Evolutionary conservation across 2,329 filamentous ascomycete species (phyloP), one percentile per base, ranked within the genome.

Genomic region (Alternaria postmessia): DNA sequence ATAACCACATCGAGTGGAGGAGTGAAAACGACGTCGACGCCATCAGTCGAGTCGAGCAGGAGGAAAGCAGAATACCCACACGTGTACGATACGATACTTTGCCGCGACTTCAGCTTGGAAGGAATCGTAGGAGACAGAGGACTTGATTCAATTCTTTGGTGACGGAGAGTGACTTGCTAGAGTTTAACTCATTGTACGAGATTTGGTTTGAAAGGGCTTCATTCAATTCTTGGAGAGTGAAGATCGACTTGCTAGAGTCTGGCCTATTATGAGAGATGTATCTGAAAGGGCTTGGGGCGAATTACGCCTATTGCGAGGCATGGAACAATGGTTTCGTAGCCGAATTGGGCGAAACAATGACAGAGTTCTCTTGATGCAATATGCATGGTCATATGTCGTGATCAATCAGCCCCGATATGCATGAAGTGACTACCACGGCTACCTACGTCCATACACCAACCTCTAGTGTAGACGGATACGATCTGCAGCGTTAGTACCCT

Each of bases 1-100:
- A 49, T 49, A 26, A 49, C 32, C 30, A 49, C 46, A 38, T 2
- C n/a, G 30, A 46, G 43, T 18, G 24, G 24, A 41, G 16, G 24
- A 46, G 43, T 18, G 16, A 18, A 24, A 11, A n/a, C 24, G 42
- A 36, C 46, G 32, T 48, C 46, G 46, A 48, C 12, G 34, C 46
- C 12, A n/a, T 48, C 30, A 18, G 42, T 44, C 42, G 16, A 44
- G 32, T 49, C 46, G 20, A 49, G 46, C 14, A 49, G 46, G 30
- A 49, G 46, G 32, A 49, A 36, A 49, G 32, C 46, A 49, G 46
- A 49, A 38, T 49, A 49, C 46, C 46, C 46, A 49, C 11, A 49
- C 20, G 16, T 49, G 46, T 49, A 49, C 46, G 46, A 49, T 49
- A 22, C 46, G 30, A 38, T n/a, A 49, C 34, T 24, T 24, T 36